Evolutionary conservation across 345 rosid genomes (phyloP).

Genomic region (Eucalyptus albens): DNA sequence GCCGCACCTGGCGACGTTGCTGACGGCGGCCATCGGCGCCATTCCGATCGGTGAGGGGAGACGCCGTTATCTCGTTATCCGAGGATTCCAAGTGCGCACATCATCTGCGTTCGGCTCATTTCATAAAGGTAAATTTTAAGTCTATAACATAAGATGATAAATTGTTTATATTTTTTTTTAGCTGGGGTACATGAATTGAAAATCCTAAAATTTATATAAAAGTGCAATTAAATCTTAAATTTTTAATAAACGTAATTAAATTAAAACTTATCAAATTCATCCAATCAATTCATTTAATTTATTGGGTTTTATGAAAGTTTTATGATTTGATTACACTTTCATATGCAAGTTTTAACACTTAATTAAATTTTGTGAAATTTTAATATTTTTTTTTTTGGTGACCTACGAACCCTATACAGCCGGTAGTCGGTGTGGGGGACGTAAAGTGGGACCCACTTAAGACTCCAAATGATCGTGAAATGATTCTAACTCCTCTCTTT

Average conservation of each 20-base stretch:
- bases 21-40: neutral
- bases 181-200: no score
- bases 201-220: no score
- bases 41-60: neutral
- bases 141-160: neutral
- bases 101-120: neutral
- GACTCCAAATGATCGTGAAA: accelerated
- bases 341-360: accelerated
- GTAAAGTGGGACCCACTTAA: no score
- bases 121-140: neutral
- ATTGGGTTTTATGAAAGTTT: no score
- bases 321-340: no score
- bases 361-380: no score
- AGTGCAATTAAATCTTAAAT: accelerated
- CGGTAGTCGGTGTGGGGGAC: accelerated
- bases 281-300: no score
- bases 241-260: no score
- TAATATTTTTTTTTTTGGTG: no score
- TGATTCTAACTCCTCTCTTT: accelerated
- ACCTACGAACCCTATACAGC: accelerated
- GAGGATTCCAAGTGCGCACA: neutral
- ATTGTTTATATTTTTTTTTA: neutral
- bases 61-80: neutral
- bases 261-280: accelerated
- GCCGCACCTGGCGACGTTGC: neutral